Percentiles rank a stretch among this genome's conserved stretches.
Conservation (phyloP, 306 rosid species). For the Vigna hirtella region DNA sequence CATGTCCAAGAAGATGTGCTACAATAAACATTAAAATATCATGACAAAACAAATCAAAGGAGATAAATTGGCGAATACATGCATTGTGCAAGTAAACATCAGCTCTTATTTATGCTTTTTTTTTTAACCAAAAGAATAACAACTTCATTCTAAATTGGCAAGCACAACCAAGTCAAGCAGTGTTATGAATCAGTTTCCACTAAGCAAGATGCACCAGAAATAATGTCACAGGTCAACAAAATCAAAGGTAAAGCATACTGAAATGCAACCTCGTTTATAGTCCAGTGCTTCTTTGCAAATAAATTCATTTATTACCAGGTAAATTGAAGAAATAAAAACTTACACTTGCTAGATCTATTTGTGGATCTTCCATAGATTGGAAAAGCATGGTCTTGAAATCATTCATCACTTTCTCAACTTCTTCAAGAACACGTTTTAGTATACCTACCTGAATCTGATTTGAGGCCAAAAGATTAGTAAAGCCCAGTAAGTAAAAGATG, state of each 20-base stretch:
- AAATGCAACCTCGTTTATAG: neutral
- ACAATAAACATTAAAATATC: constrained; percentile 12
- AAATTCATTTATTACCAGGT: constrained; percentile 23
- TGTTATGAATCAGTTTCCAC: constrained; percentile 20
- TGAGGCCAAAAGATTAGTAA: constrained; percentile 29
- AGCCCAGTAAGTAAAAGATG: constrained; percentile 33
- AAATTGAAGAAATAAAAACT: constrained; percentile 49
- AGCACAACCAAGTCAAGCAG: constrained; percentile 15
- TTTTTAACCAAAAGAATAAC: constrained; percentile 3
- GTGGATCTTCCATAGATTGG: constrained; percentile 97
- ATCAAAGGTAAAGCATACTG: constrained; percentile 25
- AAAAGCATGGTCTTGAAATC: constrained; percentile 94
- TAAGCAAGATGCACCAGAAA: constrained; percentile 25
- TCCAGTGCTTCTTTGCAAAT: constrained; percentile 27
- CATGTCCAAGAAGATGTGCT: constrained; percentile 15
- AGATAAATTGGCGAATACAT: constrained; percentile 11
- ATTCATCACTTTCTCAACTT: constrained; percentile 96
- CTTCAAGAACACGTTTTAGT: constrained; percentile 98
- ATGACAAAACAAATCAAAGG: constrained; percentile 2
- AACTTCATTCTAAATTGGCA: constrained; percentile 33
- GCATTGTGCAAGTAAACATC: constrained; percentile 13
- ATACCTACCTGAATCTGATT: constrained; percentile 83
- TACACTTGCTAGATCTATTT: constrained; percentile 87
- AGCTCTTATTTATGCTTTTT: constrained; percentile 5
- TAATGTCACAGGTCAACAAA: constrained; percentile 21